Base-by-base conservation (phyloP, 2,329 filamentous ascomycete species). In the Cordyceps tenuipes region DNA sequence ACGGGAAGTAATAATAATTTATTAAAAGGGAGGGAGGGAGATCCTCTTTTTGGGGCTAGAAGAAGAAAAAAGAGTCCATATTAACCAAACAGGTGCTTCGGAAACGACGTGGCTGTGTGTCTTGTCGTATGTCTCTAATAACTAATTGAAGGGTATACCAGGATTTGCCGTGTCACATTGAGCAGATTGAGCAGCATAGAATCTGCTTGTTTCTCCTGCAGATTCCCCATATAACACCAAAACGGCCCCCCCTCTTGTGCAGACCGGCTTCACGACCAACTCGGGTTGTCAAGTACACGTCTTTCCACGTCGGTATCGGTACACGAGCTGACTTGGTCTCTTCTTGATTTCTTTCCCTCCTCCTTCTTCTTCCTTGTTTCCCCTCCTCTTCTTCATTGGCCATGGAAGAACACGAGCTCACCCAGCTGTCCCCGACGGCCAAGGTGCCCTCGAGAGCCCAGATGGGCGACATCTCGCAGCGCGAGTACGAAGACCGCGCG, bases 401-500 rank as follows among this genome's bases (percentile, higher is more conserved):
- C 10, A 43, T n/a, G 12, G 55, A 59, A 31, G 52, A 31, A 41
- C 41, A 59, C 39, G 49, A 59, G 48, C 57, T 53, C 26, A 47
- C 19, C 7, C 23, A 46, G 6, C 19, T 53, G 34, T 19, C 47
- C 15, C 46, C 55, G 15, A 13, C 15, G 13, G 15, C 17, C 17
- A 56, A 55, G 52, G 36, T 31, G 19, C 13, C 26, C 56, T 29
- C 44, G 13, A 23, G 31, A n/a, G 17, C 47, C 17, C 19, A 19
- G 8, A 13, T 36, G 8, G 57, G 36, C 3, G 48, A 52, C 41
- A 47, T 59, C 13, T 52, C 57, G 36, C 49, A 59, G 39, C 57
- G 57, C 48, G 57, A 59, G 15, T 53, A 52, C 29, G 41, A 59
- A 6, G 57, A 59, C 12, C 57, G 57, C 23, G 49, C 34, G 29